Conservation (phyloP, 345 rosid genomes). For the Lepidium didymum region DNA sequence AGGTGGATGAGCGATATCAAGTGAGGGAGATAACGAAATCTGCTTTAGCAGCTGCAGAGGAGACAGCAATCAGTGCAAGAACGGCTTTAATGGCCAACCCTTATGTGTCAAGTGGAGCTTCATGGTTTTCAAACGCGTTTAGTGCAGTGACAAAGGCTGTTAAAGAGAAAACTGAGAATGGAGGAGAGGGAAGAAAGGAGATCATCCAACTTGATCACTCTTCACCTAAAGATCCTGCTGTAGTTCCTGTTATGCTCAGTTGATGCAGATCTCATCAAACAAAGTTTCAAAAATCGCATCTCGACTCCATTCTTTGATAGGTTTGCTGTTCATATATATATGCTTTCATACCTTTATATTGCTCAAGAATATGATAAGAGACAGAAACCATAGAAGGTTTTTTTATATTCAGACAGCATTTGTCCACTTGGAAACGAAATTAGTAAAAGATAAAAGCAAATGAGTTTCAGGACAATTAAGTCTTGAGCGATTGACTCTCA, state of each 20-base stretch:
- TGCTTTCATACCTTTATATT: conserved; percentile 7
- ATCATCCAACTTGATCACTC: conserved; percentile 38
- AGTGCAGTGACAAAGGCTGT: conserved; percentile 76
- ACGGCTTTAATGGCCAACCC: conserved; percentile 85
- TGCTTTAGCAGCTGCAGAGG: conserved; percentile 78
- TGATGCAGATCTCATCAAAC: conserved; percentile 8
- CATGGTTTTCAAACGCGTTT: conserved; percentile 85
- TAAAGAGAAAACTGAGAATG: conserved; percentile 59
- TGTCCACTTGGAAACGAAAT: background rate
- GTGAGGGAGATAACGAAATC: conserved; percentile 90
- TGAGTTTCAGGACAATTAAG: background rate
- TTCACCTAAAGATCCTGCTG: conserved; percentile 28
- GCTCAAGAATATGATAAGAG: background rate
- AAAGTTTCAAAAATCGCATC: background rate
- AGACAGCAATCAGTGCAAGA: conserved; percentile 71
- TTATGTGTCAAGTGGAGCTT: conserved; percentile 63
- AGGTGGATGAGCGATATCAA: conserved; percentile 82
- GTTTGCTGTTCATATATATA: conserved; percentile 18
- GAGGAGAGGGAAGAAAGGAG: conserved; percentile 63
- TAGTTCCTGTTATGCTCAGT: conserved; percentile 21
- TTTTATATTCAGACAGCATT: conserved; percentile 13
- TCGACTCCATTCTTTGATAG: conserved; percentile 5
- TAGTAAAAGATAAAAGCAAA: background rate
- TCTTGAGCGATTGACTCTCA: conserved; percentile 1
- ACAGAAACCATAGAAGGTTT: background rate